Evolutionary conservation across 257 asterid genomes (phyloP).

Genomic region (Ophiorrhiza pumila): DNA sequence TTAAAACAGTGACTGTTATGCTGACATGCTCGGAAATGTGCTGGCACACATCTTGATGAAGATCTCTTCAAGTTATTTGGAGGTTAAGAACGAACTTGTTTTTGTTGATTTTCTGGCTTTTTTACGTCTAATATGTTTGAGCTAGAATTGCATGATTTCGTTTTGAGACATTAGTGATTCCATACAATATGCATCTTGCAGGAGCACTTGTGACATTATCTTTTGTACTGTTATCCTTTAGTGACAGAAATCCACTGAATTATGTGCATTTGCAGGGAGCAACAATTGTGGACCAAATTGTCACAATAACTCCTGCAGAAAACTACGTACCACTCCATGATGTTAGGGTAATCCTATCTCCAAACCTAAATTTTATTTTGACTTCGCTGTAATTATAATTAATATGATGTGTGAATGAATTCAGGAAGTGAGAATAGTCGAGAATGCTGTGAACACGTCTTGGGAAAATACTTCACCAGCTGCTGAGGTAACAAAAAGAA

Average conservation of each 20-base stretch:
- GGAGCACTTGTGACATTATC: not conserved
- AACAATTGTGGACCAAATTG: constrained; percentile 76
- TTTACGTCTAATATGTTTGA: not conserved
- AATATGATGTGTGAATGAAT: constrained; percentile 8
- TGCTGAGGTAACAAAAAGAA: constrained; percentile 49
- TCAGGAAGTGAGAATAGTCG: constrained; percentile 45
- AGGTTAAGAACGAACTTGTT: no score
- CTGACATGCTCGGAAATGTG: not conserved
- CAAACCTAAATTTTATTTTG: constrained; percentile 10
- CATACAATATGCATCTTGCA: not conserved
- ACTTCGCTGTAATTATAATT: not conserved
- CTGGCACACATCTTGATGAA: not conserved
- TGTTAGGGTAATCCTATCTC: constrained; percentile 37
- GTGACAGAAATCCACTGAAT: not conserved
- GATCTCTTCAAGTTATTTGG: not conserved
- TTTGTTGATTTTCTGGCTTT: no score
- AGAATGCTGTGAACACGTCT: constrained; percentile 35
- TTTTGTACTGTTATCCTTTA: not conserved
- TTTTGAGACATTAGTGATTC: not conserved
- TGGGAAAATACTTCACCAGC: constrained; percentile 34
- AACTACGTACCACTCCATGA: constrained; percentile 50
- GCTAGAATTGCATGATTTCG: not conserved
- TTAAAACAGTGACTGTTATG: not conserved
- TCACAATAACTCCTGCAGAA: constrained; percentile 53
- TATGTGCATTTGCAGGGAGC: constrained; percentile 56